A percentile compares a stretch with the other conserved stretches of the same genome.
Evolutionary conservation across 495 filamentous ascomycete species (phyloP).

Genomic region (Xeromyces bisporus): DNA sequence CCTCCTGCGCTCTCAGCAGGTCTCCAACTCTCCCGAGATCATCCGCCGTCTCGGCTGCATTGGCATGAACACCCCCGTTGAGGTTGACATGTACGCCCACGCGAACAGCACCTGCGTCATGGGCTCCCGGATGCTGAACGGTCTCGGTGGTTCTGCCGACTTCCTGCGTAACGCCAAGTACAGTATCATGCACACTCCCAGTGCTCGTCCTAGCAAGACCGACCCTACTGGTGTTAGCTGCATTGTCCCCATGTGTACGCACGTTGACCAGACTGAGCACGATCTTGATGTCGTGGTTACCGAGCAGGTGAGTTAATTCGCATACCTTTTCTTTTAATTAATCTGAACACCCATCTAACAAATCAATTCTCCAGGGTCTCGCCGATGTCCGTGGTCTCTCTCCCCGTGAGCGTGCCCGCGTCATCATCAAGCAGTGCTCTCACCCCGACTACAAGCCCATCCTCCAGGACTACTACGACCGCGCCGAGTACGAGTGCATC

Average conservation of each 20-base stretch:
- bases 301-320: conserved; percentile 34
- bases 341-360: no score
- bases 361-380: conserved; percentile 39
- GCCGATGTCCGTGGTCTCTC: conserved; percentile 73
- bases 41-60: conserved; percentile 77
- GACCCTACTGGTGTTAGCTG: conserved; percentile 72
- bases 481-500: conserved; percentile 75
- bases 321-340: background rate
- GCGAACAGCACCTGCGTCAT: conserved; percentile 86
- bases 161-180: conserved; percentile 76
- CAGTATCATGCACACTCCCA: conserved; percentile 87
- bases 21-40: conserved; percentile 90
- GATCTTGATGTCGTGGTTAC: conserved; percentile 80
- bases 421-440: conserved; percentile 79
- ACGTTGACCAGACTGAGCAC: conserved; percentile 87
- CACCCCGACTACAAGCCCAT: conserved; percentile 77
- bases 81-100: conserved; percentile 90
- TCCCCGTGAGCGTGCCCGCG: conserved; percentile 64
- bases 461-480: conserved; percentile 67
- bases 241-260: conserved; percentile 86
- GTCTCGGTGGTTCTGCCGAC: conserved; percentile 74
- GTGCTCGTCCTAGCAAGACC: conserved; percentile 59
- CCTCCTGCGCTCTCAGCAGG: conserved; percentile 70
- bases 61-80: conserved; percentile 91
- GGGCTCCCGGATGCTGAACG: conserved; percentile 84